Evolutionary conservation across 2,329 filamentous ascomycete species (phyloP).

Genomic region (Fusarium mangiferae): DNA sequence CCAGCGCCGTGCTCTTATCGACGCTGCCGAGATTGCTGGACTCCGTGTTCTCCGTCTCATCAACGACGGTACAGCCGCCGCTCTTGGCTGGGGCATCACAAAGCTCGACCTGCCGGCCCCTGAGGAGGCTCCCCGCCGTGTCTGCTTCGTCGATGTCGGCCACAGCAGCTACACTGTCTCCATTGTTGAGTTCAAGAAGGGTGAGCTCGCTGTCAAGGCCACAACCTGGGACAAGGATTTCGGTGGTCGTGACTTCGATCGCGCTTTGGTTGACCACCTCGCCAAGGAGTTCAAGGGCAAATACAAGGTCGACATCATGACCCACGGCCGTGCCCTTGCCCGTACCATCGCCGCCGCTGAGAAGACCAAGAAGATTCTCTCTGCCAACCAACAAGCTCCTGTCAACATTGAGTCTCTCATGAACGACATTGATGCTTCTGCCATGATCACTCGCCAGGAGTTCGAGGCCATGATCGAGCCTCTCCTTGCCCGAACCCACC

Average conservation of each 20-base stretch:
- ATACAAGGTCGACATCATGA: constrained; percentile 95
- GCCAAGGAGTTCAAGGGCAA: constrained; percentile 96
- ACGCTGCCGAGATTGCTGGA: constrained; percentile 92
- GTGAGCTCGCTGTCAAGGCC: constrained; percentile 91
- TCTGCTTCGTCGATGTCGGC: constrained; percentile 93
- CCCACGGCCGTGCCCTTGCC: constrained; percentile 88
- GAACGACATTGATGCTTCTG: constrained; percentile 93
- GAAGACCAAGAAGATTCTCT: constrained; percentile 98
- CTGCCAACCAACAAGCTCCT: constrained; percentile 91
- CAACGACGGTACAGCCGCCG: constrained; percentile 97
- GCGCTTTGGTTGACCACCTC: constrained; percentile 93
- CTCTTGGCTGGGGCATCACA: constrained; percentile 96
- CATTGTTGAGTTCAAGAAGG: constrained; percentile 96
- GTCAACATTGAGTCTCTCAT: constrained; percentile 98
- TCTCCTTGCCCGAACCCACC: constrained; percentile 76
- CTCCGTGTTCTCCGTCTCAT: constrained; percentile 93
- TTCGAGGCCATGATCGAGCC: constrained; percentile 91
- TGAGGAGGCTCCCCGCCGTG: constrained; percentile 91
- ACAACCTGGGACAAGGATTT: constrained; percentile 96
- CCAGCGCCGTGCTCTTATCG: constrained; percentile 88
- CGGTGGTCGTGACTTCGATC: constrained; percentile 96
- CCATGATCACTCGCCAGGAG: constrained; percentile 92
- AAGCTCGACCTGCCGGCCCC: constrained; percentile 90
- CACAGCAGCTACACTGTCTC: constrained; percentile 96
- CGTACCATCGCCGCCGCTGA: constrained; percentile 90